Percentiles rank a stretch among this genome's conserved stretches.
These are phyloP conservation scores for Lipomyces chichibuensis DNA, from an alignment of 805 yeast genomes.

Conservation along the genomic window DNA sequence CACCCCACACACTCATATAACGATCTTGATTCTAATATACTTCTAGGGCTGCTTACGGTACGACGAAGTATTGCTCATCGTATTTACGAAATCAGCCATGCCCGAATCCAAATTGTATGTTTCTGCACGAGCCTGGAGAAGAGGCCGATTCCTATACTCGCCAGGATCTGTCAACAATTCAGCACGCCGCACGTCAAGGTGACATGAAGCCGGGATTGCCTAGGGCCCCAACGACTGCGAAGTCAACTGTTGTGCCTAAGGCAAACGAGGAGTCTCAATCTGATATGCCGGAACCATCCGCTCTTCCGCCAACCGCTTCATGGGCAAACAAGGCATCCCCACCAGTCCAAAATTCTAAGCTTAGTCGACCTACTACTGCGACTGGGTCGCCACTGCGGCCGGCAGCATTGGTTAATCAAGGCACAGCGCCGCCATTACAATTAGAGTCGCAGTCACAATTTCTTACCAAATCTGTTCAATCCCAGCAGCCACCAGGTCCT, in stretches of 20 bases:
- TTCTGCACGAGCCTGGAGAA: slow-evolving; percentile 98
- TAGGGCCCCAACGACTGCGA: background rate
- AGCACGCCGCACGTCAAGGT: slow-evolving; percentile 46
- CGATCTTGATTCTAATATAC: slow-evolving; percentile 1
- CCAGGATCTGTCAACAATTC: slow-evolving; percentile 78
- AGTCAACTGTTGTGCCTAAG: slow-evolving; percentile 6
- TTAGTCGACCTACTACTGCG: slow-evolving; percentile 7
- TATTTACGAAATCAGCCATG: slow-evolving; percentile 93
- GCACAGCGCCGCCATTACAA: background rate
- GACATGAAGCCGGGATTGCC: slow-evolving; percentile 35
- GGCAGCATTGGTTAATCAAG: background rate
- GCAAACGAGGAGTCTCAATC: slow-evolving; percentile 22
- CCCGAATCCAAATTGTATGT: slow-evolving; percentile 99
- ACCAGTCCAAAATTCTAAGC: slow-evolving; percentile 38
- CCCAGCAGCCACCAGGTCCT: slow-evolving; percentile 39
- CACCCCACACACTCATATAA: background rate
- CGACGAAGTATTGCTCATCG: slow-evolving; percentile 97
- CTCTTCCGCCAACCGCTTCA: slow-evolving; percentile 71
- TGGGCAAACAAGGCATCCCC: slow-evolving; percentile 58
- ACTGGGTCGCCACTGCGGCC: background rate
- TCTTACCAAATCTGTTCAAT: slow-evolving; percentile 3
- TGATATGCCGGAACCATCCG: slow-evolving; percentile 46
- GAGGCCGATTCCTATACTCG: slow-evolving; percentile 97
- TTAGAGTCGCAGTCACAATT: background rate
- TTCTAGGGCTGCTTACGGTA: slow-evolving; percentile 88